phyloP scores from a whole-genome alignment of 805 yeast genomes.

The Wickerhamiella brachini region DNA sequence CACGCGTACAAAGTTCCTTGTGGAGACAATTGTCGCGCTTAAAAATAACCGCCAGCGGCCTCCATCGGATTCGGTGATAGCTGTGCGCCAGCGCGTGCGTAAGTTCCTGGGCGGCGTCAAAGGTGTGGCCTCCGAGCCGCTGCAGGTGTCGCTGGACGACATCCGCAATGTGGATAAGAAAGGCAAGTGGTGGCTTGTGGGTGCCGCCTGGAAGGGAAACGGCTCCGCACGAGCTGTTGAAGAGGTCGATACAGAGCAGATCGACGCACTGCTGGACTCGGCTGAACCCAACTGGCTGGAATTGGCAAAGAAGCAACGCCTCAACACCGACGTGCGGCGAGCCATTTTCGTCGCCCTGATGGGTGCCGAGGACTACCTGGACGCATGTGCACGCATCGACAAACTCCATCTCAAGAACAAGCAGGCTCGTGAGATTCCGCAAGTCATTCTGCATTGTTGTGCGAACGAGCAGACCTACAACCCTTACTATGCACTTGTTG shows the following conservation, averaged over 20 bases:
- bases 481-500: constrained; percentile 78
- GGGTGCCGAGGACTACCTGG: constrained; percentile 88
- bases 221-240: constrained; percentile 19
- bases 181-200: constrained; percentile 99
- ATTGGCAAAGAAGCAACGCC: constrained; percentile 71
- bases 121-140: constrained; percentile 45
- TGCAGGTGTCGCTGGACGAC: constrained; percentile 74
- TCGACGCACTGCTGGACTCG: constrained; percentile 48
- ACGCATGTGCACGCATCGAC: constrained; percentile 71
- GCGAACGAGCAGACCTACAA: constrained; percentile 71
- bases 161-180: constrained; percentile 58
- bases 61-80: constrained; percentile 39
- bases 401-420: constrained; percentile 62
- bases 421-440: constrained; percentile 79
- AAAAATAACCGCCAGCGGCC: constrained; percentile 69
- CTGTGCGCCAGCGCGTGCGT: constrained; percentile 43
- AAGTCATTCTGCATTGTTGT: constrained; percentile 74
- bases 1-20: constrained; percentile 64
- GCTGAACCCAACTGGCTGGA: constrained; percentile 82
- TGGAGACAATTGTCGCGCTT: constrained; percentile 74
- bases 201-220: constrained; percentile 90
- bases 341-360: constrained; percentile 88
- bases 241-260: constrained; percentile 31
- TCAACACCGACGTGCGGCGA: constrained; percentile 91
- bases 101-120: constrained; percentile 46